Percentiles rank a stretch among this genome's conserved stretches.
Evolutionary conservation across 2,329 filamentous ascomycete species (phyloP).

Genomic region (Gaeumannomyces sp.): DNA sequence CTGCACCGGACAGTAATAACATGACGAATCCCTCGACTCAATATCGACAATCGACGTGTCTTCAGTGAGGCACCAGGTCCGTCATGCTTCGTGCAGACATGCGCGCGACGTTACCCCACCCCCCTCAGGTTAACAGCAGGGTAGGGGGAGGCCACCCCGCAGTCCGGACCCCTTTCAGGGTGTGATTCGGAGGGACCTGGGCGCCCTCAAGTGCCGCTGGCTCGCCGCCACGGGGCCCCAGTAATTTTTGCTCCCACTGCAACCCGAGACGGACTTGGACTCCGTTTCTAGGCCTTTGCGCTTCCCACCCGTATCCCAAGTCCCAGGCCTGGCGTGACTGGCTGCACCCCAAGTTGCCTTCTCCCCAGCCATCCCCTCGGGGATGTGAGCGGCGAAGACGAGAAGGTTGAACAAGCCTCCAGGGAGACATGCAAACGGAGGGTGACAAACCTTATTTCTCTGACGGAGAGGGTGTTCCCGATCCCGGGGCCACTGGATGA

Average conservation of each 20-base stretch:
- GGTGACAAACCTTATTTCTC: slow-evolving; percentile 24
- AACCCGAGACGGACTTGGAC: slow-evolving; percentile 6
- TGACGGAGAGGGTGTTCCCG: neutral
- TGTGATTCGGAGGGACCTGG: slow-evolving; percentile 9
- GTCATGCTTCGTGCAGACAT: neutral
- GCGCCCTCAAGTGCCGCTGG: slow-evolving; percentile 8
- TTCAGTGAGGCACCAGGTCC: neutral
- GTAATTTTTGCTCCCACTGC: slow-evolving; percentile 3
- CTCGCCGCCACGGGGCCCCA: neutral
- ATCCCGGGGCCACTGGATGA: neutral
- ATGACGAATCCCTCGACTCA: neutral
- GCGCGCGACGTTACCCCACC: neutral
- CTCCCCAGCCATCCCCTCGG: neutral
- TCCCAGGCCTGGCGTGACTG: no score
- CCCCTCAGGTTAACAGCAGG: neutral
- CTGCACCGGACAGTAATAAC: neutral
- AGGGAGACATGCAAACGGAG: neutral
- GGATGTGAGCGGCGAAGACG: neutral
- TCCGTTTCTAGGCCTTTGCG: slow-evolving; percentile 1
- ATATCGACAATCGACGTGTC: neutral
- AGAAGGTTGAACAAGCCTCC: neutral
- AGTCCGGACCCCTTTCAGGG: slow-evolving; percentile 1
- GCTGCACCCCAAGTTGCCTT: neutral
- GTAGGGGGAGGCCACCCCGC: neutral
- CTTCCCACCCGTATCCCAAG: neutral